Percentiles rank a stretch among this genome's conserved stretches.
These are phyloP conservation scores for Pseudogymnoascus verrucosus DNA, from an alignment of 2,329 filamentous ascomycete species.

Conservation along the genomic window DNA sequence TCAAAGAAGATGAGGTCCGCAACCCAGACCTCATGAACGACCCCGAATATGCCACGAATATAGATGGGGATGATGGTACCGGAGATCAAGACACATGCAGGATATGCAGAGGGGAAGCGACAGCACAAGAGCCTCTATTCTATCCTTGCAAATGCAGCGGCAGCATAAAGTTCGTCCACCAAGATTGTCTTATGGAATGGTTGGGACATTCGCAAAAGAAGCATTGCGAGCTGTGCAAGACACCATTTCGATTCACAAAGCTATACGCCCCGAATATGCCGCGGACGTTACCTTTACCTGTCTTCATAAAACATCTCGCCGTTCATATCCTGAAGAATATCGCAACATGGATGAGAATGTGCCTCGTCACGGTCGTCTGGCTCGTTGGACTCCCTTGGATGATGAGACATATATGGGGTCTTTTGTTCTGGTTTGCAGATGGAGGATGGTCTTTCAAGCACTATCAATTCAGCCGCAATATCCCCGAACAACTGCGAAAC, in stretches of 20 bases:
- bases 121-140: slow-evolving; percentile 76
- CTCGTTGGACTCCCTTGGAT: slow-evolving; percentile 79
- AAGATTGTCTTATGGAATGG: slow-evolving; percentile 98
- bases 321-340: slow-evolving; percentile 65
- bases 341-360: slow-evolving; percentile 68
- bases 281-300: slow-evolving; percentile 63
- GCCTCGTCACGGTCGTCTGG: slow-evolving; percentile 81
- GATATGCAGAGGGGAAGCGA: slow-evolving; percentile 89
- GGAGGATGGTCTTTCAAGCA: slow-evolving; percentile 25
- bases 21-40: slow-evolving; percentile 50
- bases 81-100: slow-evolving; percentile 69
- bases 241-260: slow-evolving; percentile 95
- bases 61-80: slow-evolving; percentile 23
- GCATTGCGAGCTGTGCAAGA: slow-evolving; percentile 98
- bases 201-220: slow-evolving; percentile 98
- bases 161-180: slow-evolving; percentile 97
- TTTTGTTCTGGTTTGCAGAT: slow-evolving; percentile 68
- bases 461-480: background rate
- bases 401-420: slow-evolving; percentile 87
- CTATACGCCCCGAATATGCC: slow-evolving; percentile 95
- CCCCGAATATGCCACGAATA: slow-evolving; percentile 38
- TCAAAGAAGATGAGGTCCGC: slow-evolving; percentile 13
- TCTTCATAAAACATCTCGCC: slow-evolving; percentile 73
- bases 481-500: slow-evolving; percentile 12
- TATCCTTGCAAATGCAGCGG: slow-evolving; percentile 98